phyloP scores from a whole-genome alignment of 257 asterid genomes.

The Verbascum thapsus region DNA sequence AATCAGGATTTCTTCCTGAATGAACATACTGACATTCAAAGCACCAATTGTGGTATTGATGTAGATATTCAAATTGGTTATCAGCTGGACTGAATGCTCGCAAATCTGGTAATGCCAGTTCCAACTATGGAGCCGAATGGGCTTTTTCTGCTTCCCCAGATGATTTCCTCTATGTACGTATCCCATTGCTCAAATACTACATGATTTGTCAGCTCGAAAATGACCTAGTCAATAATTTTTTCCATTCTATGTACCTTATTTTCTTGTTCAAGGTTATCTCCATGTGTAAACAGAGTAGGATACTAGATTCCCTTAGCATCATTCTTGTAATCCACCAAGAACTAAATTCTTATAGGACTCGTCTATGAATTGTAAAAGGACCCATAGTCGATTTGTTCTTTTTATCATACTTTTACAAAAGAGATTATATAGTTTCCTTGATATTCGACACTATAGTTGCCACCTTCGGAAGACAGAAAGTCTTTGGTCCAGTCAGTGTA shows the following conservation, averaged over 20 bases:
- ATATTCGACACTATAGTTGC: neutral
- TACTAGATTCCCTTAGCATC: slow-evolving; percentile 8
- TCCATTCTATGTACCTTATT: slow-evolving; percentile 8
- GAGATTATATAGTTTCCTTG: slow-evolving; percentile 8
- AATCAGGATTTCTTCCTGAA: slow-evolving; percentile 24
- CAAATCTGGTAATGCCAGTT: slow-evolving; percentile 56
- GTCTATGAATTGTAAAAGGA: neutral
- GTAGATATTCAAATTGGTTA: slow-evolving; percentile 87
- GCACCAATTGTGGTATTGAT: slow-evolving; percentile 28
- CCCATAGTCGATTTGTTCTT: neutral
- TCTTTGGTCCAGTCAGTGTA: neutral
- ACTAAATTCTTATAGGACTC: neutral
- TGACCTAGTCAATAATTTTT: slow-evolving; percentile 6
- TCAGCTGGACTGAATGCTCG: slow-evolving; percentile 80
- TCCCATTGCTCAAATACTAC: slow-evolving; percentile 24
- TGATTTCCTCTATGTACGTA: slow-evolving; percentile 75
- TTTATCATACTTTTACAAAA: slow-evolving; percentile 10
- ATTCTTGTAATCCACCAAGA: neutral
- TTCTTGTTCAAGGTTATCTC: slow-evolving; percentile 24
- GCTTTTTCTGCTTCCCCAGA: slow-evolving; percentile 84
- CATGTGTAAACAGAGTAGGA: neutral
- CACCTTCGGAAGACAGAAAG: slow-evolving; percentile 1
- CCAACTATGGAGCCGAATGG: slow-evolving; percentile 78
- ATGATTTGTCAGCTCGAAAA: slow-evolving; percentile 22
- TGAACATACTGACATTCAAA: slow-evolving; percentile 25